Evolutionary conservation across 2,329 filamentous ascomycete genomes (phyloP).

Genomic region (Cladosporium sp.): DNA sequence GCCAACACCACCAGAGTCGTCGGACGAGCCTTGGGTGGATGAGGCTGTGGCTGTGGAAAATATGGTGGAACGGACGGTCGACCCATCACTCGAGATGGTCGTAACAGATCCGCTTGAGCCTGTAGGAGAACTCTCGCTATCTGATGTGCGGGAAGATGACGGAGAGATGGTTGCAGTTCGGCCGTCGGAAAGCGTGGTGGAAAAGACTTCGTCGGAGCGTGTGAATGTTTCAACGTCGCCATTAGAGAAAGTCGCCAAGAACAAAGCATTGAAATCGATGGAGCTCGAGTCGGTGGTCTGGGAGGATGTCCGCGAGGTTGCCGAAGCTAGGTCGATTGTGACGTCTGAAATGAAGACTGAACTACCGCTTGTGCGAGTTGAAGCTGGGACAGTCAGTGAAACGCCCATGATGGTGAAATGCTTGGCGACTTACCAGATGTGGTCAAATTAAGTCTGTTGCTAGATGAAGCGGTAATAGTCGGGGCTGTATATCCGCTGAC

Average conservation of each 20-base stretch:
- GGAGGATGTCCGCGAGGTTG: neutral
- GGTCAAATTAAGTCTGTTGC: slow-evolving; percentile 16
- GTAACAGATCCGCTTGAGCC: slow-evolving; percentile 1
- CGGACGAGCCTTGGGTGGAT: neutral
- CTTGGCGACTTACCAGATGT: slow-evolving; percentile 19
- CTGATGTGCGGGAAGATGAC: neutral
- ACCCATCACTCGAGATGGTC: neutral
- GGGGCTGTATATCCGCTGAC: neutral
- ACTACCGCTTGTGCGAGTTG: slow-evolving; percentile 15
- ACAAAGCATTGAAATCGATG: slow-evolving; percentile 13
- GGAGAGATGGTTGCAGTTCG: slow-evolving; percentile 20
- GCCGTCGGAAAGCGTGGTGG: slow-evolving; percentile 23
- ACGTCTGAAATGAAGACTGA: slow-evolving; percentile 18
- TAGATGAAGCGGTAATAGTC: slow-evolving; percentile 1
- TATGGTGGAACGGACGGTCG: slow-evolving; percentile 2
- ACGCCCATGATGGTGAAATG: neutral
- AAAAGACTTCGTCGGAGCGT: slow-evolving; percentile 17
- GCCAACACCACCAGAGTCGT: neutral
- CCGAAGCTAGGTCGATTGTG: slow-evolving; percentile 12
- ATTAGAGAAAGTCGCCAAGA: slow-evolving; percentile 22
- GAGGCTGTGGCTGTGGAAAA: slow-evolving; percentile 2
- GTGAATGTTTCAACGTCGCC: slow-evolving; percentile 23
- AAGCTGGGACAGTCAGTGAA: slow-evolving; percentile 17
- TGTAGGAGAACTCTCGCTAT: neutral
- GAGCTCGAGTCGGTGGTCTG: neutral